Base-by-base conservation (phyloP, 768 basidiomycete genomes). In the Pholiota molesta region DNA sequence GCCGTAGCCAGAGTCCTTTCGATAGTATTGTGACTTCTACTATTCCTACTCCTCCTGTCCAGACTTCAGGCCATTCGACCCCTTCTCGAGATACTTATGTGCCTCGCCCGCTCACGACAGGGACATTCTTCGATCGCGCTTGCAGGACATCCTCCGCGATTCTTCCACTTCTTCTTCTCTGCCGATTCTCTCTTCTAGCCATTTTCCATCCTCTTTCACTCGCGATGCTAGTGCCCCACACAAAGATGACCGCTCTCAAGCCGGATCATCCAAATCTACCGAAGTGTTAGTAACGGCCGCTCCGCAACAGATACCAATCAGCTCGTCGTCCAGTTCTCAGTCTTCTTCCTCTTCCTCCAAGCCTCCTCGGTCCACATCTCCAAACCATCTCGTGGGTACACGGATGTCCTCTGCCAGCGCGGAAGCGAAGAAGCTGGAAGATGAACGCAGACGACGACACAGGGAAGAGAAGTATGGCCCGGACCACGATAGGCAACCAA, bases 351-450 rank as follows among this genome's bases (percentile, higher is more conserved):
- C 51, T 10, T 57, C 51, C 39, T 60, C 14, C 51, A 60, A 29
- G 47, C 52, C 59, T 16, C 65, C 68, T 72, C 72, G 39, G 53
- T 55, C 66, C 23, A 53, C 40, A 19, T 52, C 47, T 33, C 45
- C 31, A 28, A 44, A 37, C 28, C 55, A 26, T 29, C 39, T 17
- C 33, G 57, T 58, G 9, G 19, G 33, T 31, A 45, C 19, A 11
- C 45, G 57, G 57, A 37, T 70, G 28, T 83, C 83, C 23, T 78
- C 79, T 55, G 86, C 86, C 10, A 86, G 84, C 60, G 78, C 78
- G 40, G 83, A 78, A 53, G 86, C 85, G 5, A 78, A 81, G 74
- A 83, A 80, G 16, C 68, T 84, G 26, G 85, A 86, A 68, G 82
- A 77, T 59, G 78, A 79, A 57, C 69, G 69, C 65, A 62, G 69